phyloP scores from a whole-genome alignment of 2,329 filamentous ascomycete species.

The Alternaria novae-zelandiae region DNA sequence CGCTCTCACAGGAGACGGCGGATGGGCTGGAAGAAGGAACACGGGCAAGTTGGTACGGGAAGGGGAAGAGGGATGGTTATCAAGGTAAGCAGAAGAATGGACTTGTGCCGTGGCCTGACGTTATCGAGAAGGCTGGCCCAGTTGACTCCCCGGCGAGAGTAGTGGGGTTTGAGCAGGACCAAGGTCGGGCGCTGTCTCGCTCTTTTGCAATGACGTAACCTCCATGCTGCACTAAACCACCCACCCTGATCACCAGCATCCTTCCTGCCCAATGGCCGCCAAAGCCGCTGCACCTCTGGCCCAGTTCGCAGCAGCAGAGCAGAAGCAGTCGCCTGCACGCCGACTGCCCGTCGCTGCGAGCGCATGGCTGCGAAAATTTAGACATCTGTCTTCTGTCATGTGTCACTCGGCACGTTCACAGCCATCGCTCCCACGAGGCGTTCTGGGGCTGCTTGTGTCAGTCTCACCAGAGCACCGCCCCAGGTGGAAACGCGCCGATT shows the following conservation, averaged over 20 bases:
- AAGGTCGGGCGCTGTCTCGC: constrained; percentile 18
- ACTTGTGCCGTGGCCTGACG: constrained; percentile 30
- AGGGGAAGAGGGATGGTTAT: constrained; percentile 9
- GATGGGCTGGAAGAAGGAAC: constrained; percentile 7
- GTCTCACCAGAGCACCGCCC: neutral
- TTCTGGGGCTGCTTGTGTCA: neutral
- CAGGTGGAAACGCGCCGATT: neutral
- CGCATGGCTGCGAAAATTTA: neutral
- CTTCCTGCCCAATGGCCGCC: constrained; percentile 17
- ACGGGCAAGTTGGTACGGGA: constrained; percentile 1
- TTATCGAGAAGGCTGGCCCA: constrained; percentile 30
- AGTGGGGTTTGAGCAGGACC: constrained; percentile 25
- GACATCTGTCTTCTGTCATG: constrained; percentile 5
- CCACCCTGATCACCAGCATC: constrained; percentile 16
- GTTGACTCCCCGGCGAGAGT: constrained; percentile 22
- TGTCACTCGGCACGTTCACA: constrained; percentile 13
- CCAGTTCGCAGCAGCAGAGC: constrained; percentile 13
- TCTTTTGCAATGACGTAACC: constrained; percentile 23
- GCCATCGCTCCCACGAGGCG: neutral
- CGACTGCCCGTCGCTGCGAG: neutral
- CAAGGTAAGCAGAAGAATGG: constrained; percentile 11
- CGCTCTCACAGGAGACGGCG: constrained; percentile 9
- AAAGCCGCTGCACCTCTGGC: constrained; percentile 12
- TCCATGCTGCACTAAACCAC: constrained; percentile 13
- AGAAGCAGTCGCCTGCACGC: neutral